Conservation (phyloP, 345 rosid genomes). For the Gossypium herbaceum region DNA sequence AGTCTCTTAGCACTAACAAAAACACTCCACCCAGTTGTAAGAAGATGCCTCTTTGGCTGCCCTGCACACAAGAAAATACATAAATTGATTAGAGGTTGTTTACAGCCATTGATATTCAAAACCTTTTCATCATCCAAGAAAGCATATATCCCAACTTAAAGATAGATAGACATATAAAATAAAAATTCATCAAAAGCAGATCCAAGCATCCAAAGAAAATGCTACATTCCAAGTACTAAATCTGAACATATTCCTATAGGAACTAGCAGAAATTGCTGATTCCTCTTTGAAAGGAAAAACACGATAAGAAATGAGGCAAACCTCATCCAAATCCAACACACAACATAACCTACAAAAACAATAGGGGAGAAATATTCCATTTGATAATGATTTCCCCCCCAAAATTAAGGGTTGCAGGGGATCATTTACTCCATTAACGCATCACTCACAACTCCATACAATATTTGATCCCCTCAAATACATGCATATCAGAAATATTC, state of each 20-base stretch:
- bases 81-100: background rate
- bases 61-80: conserved; percentile 43
- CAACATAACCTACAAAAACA: background rate
- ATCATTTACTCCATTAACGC: background rate
- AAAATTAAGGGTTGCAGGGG: background rate
- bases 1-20: conserved; percentile 92
- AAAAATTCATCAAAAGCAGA: background rate
- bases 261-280: background rate
- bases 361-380: background rate
- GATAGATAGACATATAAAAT: background rate
- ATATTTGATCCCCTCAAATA: background rate
- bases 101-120: background rate
- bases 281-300: background rate
- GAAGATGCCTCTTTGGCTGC: conserved; percentile 97
- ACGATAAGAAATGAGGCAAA: background rate
- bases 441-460: background rate
- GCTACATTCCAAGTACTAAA: background rate
- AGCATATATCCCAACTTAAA: background rate
- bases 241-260: background rate
- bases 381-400: background rate
- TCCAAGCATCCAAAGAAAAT: background rate
- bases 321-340: background rate
- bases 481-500: background rate
- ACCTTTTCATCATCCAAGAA: background rate
- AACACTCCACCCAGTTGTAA: conserved; percentile 94